Conservation (phyloP, 164 flowering plant species). For the Amborella trichopoda region DNA sequence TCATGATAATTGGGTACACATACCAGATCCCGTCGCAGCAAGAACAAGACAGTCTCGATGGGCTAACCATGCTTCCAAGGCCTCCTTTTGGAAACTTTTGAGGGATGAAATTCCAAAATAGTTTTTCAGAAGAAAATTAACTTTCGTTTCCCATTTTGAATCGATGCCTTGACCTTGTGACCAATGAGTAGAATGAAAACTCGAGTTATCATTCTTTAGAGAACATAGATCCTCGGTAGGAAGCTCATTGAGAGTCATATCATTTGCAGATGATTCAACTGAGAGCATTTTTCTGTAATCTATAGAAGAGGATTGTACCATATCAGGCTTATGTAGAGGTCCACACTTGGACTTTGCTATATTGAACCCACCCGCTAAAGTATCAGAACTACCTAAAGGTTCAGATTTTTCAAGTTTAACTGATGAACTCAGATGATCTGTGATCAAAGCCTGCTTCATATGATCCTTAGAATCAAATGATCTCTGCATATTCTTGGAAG, state of each 20-base stretch:
- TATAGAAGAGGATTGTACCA: slow-evolving; percentile 1
- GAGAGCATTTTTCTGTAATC: neutral
- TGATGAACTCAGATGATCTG: slow-evolving; percentile 2
- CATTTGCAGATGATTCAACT: neutral
- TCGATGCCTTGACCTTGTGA: slow-evolving; percentile 19
- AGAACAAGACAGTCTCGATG: slow-evolving; percentile 79
- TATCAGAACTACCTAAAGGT: too few relatives aligned
- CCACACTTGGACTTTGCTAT: slow-evolving; percentile 11
- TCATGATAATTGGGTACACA: slow-evolving; percentile 1
- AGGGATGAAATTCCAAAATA: slow-evolving; percentile 65
- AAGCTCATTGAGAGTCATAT: neutral
- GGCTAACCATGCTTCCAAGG: slow-evolving; percentile 56
- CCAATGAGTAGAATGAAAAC: slow-evolving; percentile 1
- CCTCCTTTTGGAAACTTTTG: slow-evolving; percentile 81
- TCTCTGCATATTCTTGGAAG: slow-evolving; percentile 19
- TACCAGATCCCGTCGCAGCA: slow-evolving; percentile 97
- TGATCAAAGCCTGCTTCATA: slow-evolving; percentile 43
- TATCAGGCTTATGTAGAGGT: slow-evolving; percentile 19
- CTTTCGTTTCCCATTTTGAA: slow-evolving; percentile 53
- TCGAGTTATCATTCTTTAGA: neutral
- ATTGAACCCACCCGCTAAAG: too few relatives aligned
- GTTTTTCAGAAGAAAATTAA: slow-evolving; percentile 27
- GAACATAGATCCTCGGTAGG: slow-evolving; percentile 5
- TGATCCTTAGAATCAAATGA: slow-evolving; percentile 11
- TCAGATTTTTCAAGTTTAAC: neutral